These are phyloP conservation scores for Auricularia auricula-judae DNA, from an alignment of 768 basidiomycete genomes.

Conservation along the genomic window DNA sequence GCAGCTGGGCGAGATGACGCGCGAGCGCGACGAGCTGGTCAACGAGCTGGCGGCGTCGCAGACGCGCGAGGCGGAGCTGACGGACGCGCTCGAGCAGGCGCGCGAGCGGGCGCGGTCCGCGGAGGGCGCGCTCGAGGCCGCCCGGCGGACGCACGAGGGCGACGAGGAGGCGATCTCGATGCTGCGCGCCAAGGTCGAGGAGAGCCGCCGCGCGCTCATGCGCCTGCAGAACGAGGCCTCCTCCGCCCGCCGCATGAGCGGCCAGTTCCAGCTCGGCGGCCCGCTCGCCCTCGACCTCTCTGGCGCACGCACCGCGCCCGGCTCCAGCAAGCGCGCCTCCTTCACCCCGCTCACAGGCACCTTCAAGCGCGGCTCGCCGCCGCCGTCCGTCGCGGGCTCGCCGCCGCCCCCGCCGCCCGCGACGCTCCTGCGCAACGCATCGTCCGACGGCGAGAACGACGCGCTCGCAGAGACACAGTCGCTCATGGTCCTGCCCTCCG, in stretches of 20 bases:
- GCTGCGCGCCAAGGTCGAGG: constrained; percentile 75
- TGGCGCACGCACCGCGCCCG: constrained; percentile 36
- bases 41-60: constrained; percentile 38
- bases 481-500: constrained; percentile 6
- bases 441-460: constrained; percentile 39
- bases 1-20: constrained; percentile 50
- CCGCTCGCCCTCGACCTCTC: constrained; percentile 39
- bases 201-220: constrained; percentile 82
- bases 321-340: constrained; percentile 54
- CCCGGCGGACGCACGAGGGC: constrained; percentile 33
- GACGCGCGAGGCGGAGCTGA: constrained; percentile 45
- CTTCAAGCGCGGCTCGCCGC: constrained; percentile 8
- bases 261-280: constrained; percentile 27
- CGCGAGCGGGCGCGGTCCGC: constrained; percentile 11
- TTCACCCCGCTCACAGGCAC: constrained; percentile 63
- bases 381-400: neutral
- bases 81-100: constrained; percentile 46
- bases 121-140: constrained; percentile 15
- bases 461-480: constrained; percentile 4
- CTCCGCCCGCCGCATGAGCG: constrained; percentile 33
- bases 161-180: constrained; percentile 69
- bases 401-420: neutral
- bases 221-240: constrained; percentile 65
- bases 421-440: constrained; percentile 23
- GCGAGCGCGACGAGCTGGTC: constrained; percentile 61